A percentile compares a stretch with the other conserved stretches of the same genome.
These are phyloP conservation scores for Stygiomarasmius scandens DNA, from an alignment of 1,284 basidiomycete genomes.

Conservation along the genomic window DNA sequence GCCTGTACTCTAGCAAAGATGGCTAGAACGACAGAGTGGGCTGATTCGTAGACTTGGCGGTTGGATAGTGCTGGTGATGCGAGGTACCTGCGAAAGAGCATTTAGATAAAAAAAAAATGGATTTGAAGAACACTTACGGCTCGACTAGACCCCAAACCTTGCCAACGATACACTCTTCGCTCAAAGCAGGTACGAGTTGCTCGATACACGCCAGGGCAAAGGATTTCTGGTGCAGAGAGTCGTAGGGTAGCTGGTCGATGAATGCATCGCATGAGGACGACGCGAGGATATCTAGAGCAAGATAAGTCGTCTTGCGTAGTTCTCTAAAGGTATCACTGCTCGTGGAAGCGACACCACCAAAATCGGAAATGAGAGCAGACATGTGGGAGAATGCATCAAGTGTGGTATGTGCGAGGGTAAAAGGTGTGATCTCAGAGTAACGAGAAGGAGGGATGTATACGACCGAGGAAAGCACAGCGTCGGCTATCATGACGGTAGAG, in stretches of 20 bases:
- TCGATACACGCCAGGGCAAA: slow-evolving; percentile 69
- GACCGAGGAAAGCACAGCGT: slow-evolving; percentile 57
- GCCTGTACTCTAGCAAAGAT: slow-evolving; percentile 61
- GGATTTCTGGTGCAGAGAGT: slow-evolving; percentile 48
- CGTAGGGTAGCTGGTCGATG: slow-evolving; percentile 2
- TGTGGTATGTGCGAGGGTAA: slow-evolving; percentile 48
- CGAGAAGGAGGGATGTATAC: slow-evolving; percentile 50
- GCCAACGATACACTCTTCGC: slow-evolving; percentile 47
- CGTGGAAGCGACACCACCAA: slow-evolving; percentile 67
- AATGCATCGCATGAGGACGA: slow-evolving; percentile 38
- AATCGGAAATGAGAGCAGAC: slow-evolving; percentile 73
- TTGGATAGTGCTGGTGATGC: slow-evolving; percentile 35
- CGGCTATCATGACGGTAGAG: slow-evolving; percentile 65
- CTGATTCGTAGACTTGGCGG: slow-evolving; percentile 72
- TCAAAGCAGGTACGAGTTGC: slow-evolving; percentile 65
- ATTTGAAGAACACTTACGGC: slow-evolving; percentile 49
- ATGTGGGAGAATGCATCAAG: slow-evolving; percentile 61
- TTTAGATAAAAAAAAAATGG: too few species aligned
- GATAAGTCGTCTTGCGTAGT: slow-evolving; percentile 70
- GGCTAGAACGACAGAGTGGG: slow-evolving; percentile 74
- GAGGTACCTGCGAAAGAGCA: background rate
- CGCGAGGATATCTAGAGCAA: slow-evolving; percentile 66
- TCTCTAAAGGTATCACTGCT: slow-evolving; percentile 56
- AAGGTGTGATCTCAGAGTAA: slow-evolving; percentile 30
- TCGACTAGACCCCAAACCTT: slow-evolving; percentile 60